Evolutionary conservation across 129 eudicot species (phyloP).

Genomic region (Ambrosia artemisiifolia): DNA sequence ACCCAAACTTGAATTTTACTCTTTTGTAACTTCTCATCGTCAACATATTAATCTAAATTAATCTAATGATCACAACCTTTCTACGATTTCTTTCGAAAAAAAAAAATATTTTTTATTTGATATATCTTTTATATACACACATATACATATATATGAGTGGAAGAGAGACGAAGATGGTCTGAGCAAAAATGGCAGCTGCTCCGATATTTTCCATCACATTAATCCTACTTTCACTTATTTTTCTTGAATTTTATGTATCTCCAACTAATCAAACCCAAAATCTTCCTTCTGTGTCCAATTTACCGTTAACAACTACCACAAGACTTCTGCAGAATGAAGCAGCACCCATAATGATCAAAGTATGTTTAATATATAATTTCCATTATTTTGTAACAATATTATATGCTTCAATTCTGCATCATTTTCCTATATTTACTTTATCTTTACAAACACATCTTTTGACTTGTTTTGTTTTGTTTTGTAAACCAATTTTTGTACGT

Average conservation of each 20-base stretch:
- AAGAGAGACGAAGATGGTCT: background rate
- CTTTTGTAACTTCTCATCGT: too few species aligned
- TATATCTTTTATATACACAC: too few species aligned
- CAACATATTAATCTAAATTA: too few species aligned
- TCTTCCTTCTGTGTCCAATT: slow-evolving; percentile 2
- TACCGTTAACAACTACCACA: slow-evolving; percentile 1
- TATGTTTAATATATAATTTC: background rate
- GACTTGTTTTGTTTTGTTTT: background rate
- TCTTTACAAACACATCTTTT: background rate
- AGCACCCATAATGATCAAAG: slow-evolving; percentile 6
- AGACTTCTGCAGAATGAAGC: slow-evolving; percentile 7
- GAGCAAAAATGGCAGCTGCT: slow-evolving; percentile 18
- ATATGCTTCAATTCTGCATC: too few species aligned
- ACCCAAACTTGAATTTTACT: too few species aligned
- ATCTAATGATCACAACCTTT: too few species aligned
- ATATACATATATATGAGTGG: background rate
- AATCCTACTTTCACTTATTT: slow-evolving; percentile 13
- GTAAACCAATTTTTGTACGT: background rate
- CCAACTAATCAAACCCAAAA: slow-evolving; percentile 9
- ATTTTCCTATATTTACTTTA: background rate
- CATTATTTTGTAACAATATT: background rate
- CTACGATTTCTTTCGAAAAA: too few species aligned
- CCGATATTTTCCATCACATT: slow-evolving; percentile 7
- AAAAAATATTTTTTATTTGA: too few species aligned
- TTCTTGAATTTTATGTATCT: slow-evolving; percentile 7